A percentile compares a stretch with the other conserved stretches of the same genome.
Conservation (phyloP, 805 yeast species). For the Candida gorgasii region DNA sequence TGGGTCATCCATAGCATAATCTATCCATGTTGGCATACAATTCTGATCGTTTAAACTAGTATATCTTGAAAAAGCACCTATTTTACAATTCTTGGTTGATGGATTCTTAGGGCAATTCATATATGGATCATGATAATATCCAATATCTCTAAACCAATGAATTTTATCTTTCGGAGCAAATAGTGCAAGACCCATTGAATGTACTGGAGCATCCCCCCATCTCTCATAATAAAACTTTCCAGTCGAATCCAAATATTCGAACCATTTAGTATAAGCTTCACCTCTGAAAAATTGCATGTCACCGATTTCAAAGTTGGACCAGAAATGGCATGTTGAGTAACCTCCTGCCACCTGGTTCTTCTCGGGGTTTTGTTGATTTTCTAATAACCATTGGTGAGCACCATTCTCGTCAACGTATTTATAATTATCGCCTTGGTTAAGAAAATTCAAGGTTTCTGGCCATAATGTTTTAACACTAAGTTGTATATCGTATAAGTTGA, state of each 20-base stretch:
- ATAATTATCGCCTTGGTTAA: constrained; percentile 57
- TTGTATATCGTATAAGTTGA: constrained; percentile 69
- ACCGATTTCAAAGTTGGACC: constrained; percentile 88
- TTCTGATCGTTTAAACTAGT: constrained; percentile 61
- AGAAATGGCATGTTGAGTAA: constrained; percentile 78
- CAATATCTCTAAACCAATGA: constrained; percentile 89
- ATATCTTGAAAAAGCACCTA: constrained; percentile 58
- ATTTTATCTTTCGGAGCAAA: constrained; percentile 68
- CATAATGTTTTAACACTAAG: constrained; percentile 63
- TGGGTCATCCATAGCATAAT: constrained; percentile 29
- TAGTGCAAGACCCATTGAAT: constrained; percentile 68
- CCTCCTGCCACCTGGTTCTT: constrained; percentile 44
- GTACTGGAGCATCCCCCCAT: constrained; percentile 96
- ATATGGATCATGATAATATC: constrained; percentile 75
- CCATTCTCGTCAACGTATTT: constrained; percentile 50
- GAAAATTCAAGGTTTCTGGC: constrained; percentile 65
- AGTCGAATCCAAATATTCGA: constrained; percentile 58
- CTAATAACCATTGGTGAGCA: constrained; percentile 54
- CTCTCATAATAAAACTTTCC: constrained; percentile 89
- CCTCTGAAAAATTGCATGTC: constrained; percentile 78
- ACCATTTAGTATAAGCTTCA: constrained; percentile 66
- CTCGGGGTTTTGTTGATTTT: constrained; percentile 51
- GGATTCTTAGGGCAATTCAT: constrained; percentile 66
- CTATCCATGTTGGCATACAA: constrained; percentile 74
- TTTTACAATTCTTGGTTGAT: constrained; percentile 46